phyloP scores from a whole-genome alignment of 2,329 filamentous ascomycete genomes.

The Juglanconis oblonga region DNA sequence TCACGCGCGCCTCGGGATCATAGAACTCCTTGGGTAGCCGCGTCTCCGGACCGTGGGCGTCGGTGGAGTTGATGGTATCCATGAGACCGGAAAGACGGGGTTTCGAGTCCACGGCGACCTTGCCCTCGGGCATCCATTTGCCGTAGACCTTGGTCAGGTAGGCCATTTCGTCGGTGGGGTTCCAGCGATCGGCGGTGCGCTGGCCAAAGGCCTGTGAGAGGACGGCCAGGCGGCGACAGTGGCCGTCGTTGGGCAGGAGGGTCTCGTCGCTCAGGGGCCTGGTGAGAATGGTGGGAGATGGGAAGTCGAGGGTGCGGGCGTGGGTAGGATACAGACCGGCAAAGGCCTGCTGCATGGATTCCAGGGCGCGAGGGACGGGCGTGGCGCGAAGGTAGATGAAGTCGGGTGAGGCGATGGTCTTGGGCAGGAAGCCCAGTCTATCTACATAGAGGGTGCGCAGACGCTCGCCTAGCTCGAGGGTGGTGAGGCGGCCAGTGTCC shows the following conservation, averaged over 20 bases:
- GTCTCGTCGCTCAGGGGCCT: conserved; percentile 70
- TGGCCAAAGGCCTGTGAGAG: conserved; percentile 70
- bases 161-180: conserved; percentile 74
- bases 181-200: conserved; percentile 70
- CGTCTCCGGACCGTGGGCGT: conserved; percentile 79
- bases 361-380: conserved; percentile 70
- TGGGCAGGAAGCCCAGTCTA: conserved; percentile 69
- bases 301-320: conserved; percentile 43
- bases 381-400: conserved; percentile 72
- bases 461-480: conserved; percentile 64
- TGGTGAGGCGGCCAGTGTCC: conserved; percentile 70
- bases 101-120: conserved; percentile 77
- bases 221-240: conserved; percentile 69
- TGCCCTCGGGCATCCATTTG: conserved; percentile 78
- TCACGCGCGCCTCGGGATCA: conserved; percentile 65
- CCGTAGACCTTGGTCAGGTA: conserved; percentile 76
- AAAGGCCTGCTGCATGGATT: conserved; percentile 74
- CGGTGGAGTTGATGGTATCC: conserved; percentile 88
- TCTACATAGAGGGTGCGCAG: conserved; percentile 72
- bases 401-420: conserved; percentile 47
- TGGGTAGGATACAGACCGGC: conserved; percentile 68
- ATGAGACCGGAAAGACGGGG: conserved; percentile 86
- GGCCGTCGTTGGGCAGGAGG: conserved; percentile 73
- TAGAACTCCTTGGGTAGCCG: conserved; percentile 84
- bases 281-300: conserved; percentile 63